Conservation (phyloP, 202 grass and related monocot genomes). For the Schoenoplectus tabernaemontani region DNA sequence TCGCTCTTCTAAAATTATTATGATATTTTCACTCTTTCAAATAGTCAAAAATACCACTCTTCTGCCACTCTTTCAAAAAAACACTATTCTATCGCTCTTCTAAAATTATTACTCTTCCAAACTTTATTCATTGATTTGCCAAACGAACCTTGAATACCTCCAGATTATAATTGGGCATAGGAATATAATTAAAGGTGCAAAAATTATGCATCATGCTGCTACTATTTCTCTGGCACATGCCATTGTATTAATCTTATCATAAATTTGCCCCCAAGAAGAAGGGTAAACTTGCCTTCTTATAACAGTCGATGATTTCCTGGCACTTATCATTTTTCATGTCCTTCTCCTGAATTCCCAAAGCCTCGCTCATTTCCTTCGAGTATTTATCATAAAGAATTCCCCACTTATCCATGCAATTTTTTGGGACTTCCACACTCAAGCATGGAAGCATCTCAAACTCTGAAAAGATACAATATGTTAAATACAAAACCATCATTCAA, state of each 20-base stretch:
- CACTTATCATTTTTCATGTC: constrained; percentile 27
- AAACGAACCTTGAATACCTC: neutral
- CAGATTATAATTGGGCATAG: neutral
- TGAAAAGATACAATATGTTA: constrained; percentile 8
- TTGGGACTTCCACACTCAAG: constrained; percentile 25
- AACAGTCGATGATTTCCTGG: constrained; percentile 28
- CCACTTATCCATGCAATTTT: constrained; percentile 30
- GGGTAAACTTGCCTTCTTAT: constrained; percentile 44
- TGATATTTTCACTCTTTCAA: no score
- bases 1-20: no score
- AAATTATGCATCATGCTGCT: neutral
- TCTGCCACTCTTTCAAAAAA: no score
- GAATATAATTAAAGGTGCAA: neutral
- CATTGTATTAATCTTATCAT: neutral
- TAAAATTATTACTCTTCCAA: no score
- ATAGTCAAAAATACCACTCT: no score
- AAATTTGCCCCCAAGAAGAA: neutral
- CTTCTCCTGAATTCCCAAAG: constrained; percentile 11
- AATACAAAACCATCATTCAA: neutral
- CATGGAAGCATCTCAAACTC: constrained; percentile 43
- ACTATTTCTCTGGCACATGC: neutral
- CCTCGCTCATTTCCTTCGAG: constrained; percentile 18
- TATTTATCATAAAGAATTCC: constrained; percentile 21
- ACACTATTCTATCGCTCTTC: no score
- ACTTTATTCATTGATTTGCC: no score